These are phyloP conservation scores for Misopates orontium DNA, from an alignment of 257 asterid genomes.

Conservation along the genomic window DNA sequence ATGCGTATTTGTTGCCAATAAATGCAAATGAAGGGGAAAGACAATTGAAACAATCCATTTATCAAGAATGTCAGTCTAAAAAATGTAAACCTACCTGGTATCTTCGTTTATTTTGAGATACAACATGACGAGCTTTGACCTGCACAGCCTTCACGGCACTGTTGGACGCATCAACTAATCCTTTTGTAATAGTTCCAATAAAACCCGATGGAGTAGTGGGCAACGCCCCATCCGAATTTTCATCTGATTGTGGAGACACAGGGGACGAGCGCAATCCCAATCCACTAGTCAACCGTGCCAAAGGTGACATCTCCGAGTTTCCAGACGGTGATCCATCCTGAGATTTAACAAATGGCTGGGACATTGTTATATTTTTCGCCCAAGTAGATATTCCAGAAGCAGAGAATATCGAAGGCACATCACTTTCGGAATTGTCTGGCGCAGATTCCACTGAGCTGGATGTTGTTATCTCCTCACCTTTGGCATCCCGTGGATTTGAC, in stretches of 20 bases:
- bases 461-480: slow-evolving; percentile 31
- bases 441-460: slow-evolving; percentile 45
- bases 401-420: slow-evolving; percentile 62
- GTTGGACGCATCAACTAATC: slow-evolving; percentile 89
- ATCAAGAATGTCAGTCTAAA: background rate
- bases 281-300: slow-evolving; percentile 81
- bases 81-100: slow-evolving; percentile 67
- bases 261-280: slow-evolving; percentile 78
- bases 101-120: slow-evolving; percentile 97
- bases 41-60: slow-evolving; percentile 5
- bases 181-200: slow-evolving; percentile 84
- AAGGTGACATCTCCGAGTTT: slow-evolving; percentile 60
- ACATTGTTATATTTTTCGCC: slow-evolving; percentile 86
- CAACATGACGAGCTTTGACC: slow-evolving; percentile 98
- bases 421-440: slow-evolving; percentile 38
- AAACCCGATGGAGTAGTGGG: slow-evolving; percentile 66
- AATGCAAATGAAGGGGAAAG: background rate
- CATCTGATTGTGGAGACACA: slow-evolving; percentile 68
- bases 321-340: slow-evolving; percentile 71
- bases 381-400: slow-evolving; percentile 83
- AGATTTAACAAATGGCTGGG: slow-evolving; percentile 75
- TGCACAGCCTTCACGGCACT: slow-evolving; percentile 96
- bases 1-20: background rate
- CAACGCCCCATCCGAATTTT: slow-evolving; percentile 55
- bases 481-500: slow-evolving; percentile 38